phyloP scores from a whole-genome alignment of 495 filamentous ascomycete species.

The Penicillium soppii region DNA sequence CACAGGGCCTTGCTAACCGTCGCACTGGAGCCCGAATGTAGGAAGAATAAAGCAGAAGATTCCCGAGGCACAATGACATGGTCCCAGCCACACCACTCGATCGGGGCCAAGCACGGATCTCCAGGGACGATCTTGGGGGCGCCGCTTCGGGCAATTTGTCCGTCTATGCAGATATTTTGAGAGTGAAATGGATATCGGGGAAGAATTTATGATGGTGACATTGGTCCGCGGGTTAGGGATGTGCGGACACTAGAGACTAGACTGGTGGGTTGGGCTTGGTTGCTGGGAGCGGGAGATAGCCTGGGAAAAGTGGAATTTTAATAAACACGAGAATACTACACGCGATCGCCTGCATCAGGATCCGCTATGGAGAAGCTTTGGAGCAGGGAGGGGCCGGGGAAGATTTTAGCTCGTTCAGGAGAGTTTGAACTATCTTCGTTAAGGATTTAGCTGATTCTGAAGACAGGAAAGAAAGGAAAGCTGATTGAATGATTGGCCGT shows the following conservation, averaged over 20 bases:
- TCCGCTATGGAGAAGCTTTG: conserved; percentile 16
- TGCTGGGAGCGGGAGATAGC: conserved; percentile 1
- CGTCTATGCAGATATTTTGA: conserved; percentile 23
- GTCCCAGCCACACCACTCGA: conserved; percentile 19
- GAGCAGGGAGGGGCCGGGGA: conserved; percentile 19
- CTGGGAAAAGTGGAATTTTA: background rate
- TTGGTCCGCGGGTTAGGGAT: conserved; percentile 6
- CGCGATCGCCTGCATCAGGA: conserved; percentile 2
- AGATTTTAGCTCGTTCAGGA: conserved; percentile 14
- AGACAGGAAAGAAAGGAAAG: background rate
- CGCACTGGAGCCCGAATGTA: background rate
- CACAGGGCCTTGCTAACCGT: background rate
- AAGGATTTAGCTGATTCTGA: conserved; percentile 5
- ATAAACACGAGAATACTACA: conserved; percentile 4
- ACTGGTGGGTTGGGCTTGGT: background rate
- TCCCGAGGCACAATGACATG: conserved; percentile 13
- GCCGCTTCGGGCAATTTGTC: conserved; percentile 28
- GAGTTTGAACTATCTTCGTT: conserved; percentile 12
- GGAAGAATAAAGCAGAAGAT: background rate
- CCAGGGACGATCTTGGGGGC: conserved; percentile 19
- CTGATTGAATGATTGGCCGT: conserved; percentile 16
- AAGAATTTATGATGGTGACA: background rate
- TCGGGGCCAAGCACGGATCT: conserved; percentile 16
- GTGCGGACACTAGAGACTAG: conserved; percentile 3
- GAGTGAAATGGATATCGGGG: background rate